Base-by-base conservation (phyloP, 257 asterid genomes). In the Scutellaria barbata region DNA sequence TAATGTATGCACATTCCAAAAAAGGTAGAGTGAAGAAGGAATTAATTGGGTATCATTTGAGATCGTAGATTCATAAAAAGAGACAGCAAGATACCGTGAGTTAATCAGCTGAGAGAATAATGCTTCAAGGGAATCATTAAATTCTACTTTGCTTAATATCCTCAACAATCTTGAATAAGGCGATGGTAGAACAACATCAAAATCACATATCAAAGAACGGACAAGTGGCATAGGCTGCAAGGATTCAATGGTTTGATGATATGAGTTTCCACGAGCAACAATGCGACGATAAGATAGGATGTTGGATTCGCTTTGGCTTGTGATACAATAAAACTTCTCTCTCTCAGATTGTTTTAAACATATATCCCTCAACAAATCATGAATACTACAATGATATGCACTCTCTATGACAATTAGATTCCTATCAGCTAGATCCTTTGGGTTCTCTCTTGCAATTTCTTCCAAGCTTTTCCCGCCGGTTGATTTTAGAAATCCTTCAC, bases 1-100 rank as follows among this genome's bases (percentile, higher is more conserved):
- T 17, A 71, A 12, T 8, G 59, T 71, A 7, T 60, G 76, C 4
- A 60, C 62, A 60, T 60, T 47, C 69, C 69, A 60, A 18, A 64
- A 10, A 17, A n/a, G 45, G 35, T 16, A 30, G n/a, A 70, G 5
- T 2, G 65, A 52, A 41, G 71, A 53, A 73, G 43, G 50, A 72
- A 59, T 42, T 42, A 46, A 6, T 14, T 5, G 14, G 16, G 5
- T 8, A 56, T n/a, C n/a, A n/a, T 11, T 4, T 12, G 1, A 16
- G 10, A 0, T 7, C 11, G 16, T 3, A 40, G 11, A 42, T 7
- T 42, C 11, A 5, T 1, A 0, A 41, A 17, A 8, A 5, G 1
- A 2, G 20, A 50, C 7, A 25, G 16, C 50, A 22, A 71, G 60
- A 33, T n/a, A 60, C 16, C 76, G 57, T 4, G 30, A 25, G 63